These are phyloP conservation scores for Rubia occidens DNA, from an alignment of 305 asterid species.

Conservation along the genomic window DNA sequence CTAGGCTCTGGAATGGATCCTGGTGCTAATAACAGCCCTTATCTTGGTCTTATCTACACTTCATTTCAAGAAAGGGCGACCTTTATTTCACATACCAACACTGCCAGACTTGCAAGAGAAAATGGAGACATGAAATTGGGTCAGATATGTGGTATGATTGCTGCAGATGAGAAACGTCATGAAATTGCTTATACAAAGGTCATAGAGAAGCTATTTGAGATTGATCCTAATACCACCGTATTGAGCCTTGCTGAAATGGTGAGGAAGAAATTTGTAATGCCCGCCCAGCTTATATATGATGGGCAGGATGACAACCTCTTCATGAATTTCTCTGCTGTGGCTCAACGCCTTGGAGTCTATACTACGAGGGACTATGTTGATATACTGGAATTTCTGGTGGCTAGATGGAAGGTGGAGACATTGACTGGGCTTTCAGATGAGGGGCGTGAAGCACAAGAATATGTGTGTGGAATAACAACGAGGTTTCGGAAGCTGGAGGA, in stretches of 20 bases:
- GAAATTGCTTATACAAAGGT: no score
- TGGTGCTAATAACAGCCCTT: slow-evolving; percentile 60
- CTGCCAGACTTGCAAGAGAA: slow-evolving; percentile 61
- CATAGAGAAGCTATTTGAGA: no score
- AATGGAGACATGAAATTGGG: slow-evolving; percentile 60
- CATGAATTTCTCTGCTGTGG: no score
- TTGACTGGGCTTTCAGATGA: slow-evolving; percentile 39
- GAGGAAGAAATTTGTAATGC: no score
- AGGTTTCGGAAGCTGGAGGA: slow-evolving; percentile 52
- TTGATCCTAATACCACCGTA: no score
- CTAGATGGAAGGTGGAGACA: slow-evolving; percentile 32
- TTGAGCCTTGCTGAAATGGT: no score
- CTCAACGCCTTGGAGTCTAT: no score
- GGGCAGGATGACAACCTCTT: no score
- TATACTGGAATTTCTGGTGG: no score
- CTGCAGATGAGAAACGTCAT: slow-evolving; percentile 10
- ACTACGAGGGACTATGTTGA: no score
- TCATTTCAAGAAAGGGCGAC: slow-evolving; percentile 64
- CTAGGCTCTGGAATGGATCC: slow-evolving; percentile 79
- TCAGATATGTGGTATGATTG: slow-evolving; percentile 66
- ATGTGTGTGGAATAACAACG: slow-evolving; percentile 50
- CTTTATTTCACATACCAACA: slow-evolving; percentile 63
- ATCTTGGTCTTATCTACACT: slow-evolving; percentile 66
- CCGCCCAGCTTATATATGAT: no score
- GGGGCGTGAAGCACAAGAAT: slow-evolving; percentile 61